phyloP scores from a whole-genome alignment of 2,329 filamentous ascomycete species.

The Botryotinia narcissicola region DNA sequence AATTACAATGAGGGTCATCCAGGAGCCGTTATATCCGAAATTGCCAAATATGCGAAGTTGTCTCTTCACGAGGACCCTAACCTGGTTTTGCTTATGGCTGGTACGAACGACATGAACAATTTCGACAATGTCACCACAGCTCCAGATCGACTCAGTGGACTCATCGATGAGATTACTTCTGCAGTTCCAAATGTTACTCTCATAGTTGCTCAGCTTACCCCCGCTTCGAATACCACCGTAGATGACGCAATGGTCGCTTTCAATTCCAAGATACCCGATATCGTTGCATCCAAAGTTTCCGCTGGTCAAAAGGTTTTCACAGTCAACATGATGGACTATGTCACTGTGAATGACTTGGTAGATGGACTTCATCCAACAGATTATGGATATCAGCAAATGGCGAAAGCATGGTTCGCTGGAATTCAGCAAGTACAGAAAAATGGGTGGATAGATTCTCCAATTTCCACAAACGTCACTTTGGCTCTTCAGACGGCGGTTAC shows the following conservation, averaged over 20 bases:
- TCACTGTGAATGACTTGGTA: conserved; percentile 16
- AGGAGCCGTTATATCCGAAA: conserved; percentile 37
- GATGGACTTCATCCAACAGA: conserved; percentile 30
- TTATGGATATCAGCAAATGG: conserved; percentile 28
- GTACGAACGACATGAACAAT: conserved; percentile 39
- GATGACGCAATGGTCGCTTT: conserved; percentile 16
- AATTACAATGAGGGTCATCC: conserved; percentile 39
- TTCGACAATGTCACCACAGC: conserved; percentile 33
- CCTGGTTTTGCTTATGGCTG: conserved; percentile 38
- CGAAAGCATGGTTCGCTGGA: conserved; percentile 21
- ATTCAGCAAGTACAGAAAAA: conserved; percentile 16
- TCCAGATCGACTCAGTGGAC: conserved; percentile 36
- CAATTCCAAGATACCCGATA: conserved; percentile 26
- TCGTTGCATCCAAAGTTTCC: conserved; percentile 20
- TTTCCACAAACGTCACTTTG: not conserved
- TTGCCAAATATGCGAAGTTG: conserved; percentile 27
- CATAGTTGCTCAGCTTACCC: conserved; percentile 41
- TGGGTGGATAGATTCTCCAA: conserved; percentile 16
- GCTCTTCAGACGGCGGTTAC: not conserved
- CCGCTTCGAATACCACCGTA: conserved; percentile 4
- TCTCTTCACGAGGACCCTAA: conserved; percentile 35
- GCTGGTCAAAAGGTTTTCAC: conserved; percentile 21
- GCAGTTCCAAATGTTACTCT: conserved; percentile 38
- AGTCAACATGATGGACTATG: conserved; percentile 23
- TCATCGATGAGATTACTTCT: conserved; percentile 39